These are phyloP conservation scores for Suillus brevipes DNA, from an alignment of 768 basidiomycete species.

Conservation along the genomic window DNA sequence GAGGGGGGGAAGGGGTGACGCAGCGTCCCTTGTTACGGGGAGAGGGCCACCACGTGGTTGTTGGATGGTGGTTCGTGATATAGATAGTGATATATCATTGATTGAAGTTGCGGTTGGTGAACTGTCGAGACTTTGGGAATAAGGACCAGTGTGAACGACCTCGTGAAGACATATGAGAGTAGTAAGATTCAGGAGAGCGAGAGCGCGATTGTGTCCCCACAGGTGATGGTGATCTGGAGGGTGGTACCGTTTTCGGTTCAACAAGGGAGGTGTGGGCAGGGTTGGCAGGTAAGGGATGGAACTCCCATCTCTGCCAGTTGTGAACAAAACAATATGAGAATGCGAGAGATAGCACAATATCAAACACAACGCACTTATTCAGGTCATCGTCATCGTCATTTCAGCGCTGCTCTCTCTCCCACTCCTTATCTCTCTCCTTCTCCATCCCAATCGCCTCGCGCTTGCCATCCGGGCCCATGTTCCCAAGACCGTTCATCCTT, in stretches of 20 bases:
- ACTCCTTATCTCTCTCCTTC: conserved; percentile 28
- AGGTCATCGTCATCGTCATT: conserved; percentile 60
- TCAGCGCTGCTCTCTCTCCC: conserved; percentile 44
- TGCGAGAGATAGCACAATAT: conserved; percentile 9
- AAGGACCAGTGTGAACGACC: conserved; percentile 64
- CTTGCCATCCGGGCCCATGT: conserved; percentile 68
- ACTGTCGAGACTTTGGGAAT: conserved; percentile 54
- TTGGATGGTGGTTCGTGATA: conserved; percentile 32
- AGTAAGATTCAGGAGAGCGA: conserved; percentile 56
- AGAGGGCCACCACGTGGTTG: too few relatives aligned
- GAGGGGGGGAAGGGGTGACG: too few relatives aligned
- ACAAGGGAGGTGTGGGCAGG: conserved; percentile 32
- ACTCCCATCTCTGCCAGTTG: conserved; percentile 71
- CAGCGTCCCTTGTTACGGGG: too few relatives aligned
- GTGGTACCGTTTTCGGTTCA: conserved; percentile 43
- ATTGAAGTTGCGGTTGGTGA: conserved; percentile 47
- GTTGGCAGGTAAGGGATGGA: conserved; percentile 41
- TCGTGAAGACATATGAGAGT: conserved; percentile 62
- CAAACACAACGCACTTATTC: conserved; percentile 58
- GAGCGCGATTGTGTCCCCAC: conserved; percentile 56
- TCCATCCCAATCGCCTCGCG: conserved; percentile 35
- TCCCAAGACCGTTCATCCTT: conserved; percentile 68
- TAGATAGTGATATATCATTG: conserved; percentile 32
- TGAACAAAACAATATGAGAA: conserved; percentile 13
- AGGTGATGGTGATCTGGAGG: conserved; percentile 23